Percentiles rank a stretch among this genome's conserved stretches.
These are phyloP conservation scores for Backusella tuberculispora DNA, from an alignment of 192 early-diverging fungal species.

Conservation along the genomic window DNA sequence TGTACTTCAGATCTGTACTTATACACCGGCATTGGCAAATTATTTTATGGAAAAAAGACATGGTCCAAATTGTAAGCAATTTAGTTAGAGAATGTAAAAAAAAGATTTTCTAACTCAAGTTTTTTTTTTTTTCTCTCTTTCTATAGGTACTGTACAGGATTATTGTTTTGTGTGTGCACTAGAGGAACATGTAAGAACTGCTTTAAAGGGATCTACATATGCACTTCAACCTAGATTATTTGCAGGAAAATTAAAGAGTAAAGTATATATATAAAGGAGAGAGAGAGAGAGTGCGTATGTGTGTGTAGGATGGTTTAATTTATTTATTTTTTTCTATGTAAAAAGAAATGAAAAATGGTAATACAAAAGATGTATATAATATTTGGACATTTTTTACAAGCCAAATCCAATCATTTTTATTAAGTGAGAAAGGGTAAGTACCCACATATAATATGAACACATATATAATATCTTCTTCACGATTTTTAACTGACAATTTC, in stretches of 20 bases:
- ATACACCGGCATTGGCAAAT: constrained; percentile 73
- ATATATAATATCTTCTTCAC: not conserved
- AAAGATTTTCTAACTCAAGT: not conserved
- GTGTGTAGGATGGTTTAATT: too few species aligned
- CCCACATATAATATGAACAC: not conserved
- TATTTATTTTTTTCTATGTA: too few species aligned
- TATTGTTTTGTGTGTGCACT: constrained; percentile 81
- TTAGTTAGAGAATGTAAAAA: not conserved
- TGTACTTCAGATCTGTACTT: constrained; percentile 75
- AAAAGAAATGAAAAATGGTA: constrained; percentile 66
- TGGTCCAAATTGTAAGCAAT: constrained; percentile 64
- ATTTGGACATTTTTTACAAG: constrained; percentile 74
- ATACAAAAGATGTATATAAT: constrained; percentile 87
- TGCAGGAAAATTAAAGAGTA: constrained; percentile 68
- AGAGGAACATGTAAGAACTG: constrained; percentile 68
- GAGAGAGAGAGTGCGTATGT: too few species aligned
- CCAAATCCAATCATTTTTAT: constrained; percentile 65
- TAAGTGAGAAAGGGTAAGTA: constrained; percentile 51
- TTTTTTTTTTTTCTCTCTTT: not conserved
- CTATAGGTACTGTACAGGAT: constrained; percentile 48
- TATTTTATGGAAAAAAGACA: constrained; percentile 68
- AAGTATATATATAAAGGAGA: constrained; percentile 28
- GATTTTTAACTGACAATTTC: not conserved
- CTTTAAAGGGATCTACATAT: constrained; percentile 51
- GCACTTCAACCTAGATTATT: constrained; percentile 42